Evolutionary conservation across 768 basidiomycete genomes (phyloP).

Genomic region (Vararia minispora): DNA sequence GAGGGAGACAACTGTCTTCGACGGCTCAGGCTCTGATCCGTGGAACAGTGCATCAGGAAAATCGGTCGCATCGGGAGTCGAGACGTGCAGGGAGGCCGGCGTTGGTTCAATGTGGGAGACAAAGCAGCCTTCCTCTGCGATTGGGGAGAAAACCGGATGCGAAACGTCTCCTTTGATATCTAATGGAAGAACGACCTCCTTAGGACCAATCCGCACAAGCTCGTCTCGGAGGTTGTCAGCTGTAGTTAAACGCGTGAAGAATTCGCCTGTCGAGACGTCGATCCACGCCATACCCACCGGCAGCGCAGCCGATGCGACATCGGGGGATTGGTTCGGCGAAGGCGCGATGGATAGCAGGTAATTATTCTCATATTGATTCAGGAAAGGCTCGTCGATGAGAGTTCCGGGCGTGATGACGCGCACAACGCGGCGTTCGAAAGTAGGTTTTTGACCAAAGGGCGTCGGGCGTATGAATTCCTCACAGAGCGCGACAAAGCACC

Average conservation of each 20-base stretch:
- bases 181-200: slow-evolving; percentile 65
- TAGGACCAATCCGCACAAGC: slow-evolving; percentile 67
- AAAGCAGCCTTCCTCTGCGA: slow-evolving; percentile 45
- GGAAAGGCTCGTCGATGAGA: slow-evolving; percentile 82
- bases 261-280: slow-evolving; percentile 90
- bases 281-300: slow-evolving; percentile 80
- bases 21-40: neutral
- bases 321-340: neutral
- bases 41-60: slow-evolving; percentile 2
- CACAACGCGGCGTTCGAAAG: slow-evolving; percentile 71
- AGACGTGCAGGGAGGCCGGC: neutral
- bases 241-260: slow-evolving; percentile 60
- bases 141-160: slow-evolving; percentile 35
- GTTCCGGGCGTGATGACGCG: slow-evolving; percentile 92
- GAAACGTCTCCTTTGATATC: slow-evolving; percentile 23
- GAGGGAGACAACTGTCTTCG: slow-evolving; percentile 8
- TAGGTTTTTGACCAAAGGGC: slow-evolving; percentile 36
- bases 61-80: slow-evolving; percentile 17
- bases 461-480: slow-evolving; percentile 69
- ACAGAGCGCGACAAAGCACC: slow-evolving; percentile 84
- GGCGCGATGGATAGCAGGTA: slow-evolving; percentile 65
- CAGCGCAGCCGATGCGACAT: neutral
- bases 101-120: slow-evolving; percentile 33
- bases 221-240: slow-evolving; percentile 62
- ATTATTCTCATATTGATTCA: slow-evolving; percentile 81